These are phyloP conservation scores for Eimeria praecox DNA, from an alignment of 169 alveolate genomes.

Conservation along the genomic window DNA sequence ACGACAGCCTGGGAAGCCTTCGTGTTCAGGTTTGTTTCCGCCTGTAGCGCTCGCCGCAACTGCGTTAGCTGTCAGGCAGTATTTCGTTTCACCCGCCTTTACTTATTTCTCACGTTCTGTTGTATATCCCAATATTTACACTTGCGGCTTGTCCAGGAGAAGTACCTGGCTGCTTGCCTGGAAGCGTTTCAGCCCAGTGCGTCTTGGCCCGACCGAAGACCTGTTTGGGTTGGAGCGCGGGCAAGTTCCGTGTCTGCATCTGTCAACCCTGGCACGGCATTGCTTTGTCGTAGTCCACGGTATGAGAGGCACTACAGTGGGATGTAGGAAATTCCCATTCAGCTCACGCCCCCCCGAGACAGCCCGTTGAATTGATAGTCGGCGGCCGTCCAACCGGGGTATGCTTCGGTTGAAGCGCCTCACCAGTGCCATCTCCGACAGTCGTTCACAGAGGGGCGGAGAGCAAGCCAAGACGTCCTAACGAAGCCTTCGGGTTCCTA, in stretches of 20 bases:
- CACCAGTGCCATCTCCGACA: background rate
- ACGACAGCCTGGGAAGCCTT: background rate
- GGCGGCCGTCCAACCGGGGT: conserved; percentile 37
- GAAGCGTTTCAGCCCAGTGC: background rate
- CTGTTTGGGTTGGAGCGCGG: background rate
- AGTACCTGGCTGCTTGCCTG: background rate
- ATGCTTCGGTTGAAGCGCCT: conserved; percentile 36
- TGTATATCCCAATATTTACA: background rate
- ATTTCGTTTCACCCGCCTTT: background rate
- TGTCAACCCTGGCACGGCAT: background rate
- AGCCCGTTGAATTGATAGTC: background rate
- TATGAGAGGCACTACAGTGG: conserved; percentile 28
- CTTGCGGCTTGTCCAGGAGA: background rate
- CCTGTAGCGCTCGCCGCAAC: background rate
- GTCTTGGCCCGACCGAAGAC: background rate
- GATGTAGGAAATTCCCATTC: conserved; percentile 2
- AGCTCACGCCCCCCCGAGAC: background rate
- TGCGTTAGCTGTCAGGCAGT: conserved; percentile 31
- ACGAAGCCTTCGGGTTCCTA: background rate
- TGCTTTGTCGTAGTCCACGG: background rate
- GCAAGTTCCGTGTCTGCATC: background rate
- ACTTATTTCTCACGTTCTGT: background rate
- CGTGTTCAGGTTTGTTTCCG: background rate
- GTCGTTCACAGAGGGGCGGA: background rate
- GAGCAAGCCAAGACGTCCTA: background rate